These are phyloP conservation scores for Hansenula lynferdii DNA, from an alignment of 1,139 yeast genomes.

Conservation along the genomic window DNA sequence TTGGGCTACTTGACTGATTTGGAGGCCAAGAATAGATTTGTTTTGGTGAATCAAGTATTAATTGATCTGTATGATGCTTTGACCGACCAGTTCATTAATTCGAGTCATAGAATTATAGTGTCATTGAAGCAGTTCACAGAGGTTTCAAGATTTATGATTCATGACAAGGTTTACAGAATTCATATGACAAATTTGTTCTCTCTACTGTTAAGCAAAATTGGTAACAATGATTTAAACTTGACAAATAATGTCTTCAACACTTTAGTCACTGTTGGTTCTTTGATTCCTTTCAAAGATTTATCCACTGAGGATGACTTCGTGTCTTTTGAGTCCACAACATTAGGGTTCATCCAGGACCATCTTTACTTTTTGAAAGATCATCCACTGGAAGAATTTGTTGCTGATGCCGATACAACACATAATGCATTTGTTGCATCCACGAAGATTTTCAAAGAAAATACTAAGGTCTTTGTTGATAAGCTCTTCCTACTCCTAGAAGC, in stretches of 20 bases:
- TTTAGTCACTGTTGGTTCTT: slow-evolving; percentile 66
- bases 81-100: slow-evolving; percentile 66
- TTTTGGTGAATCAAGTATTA: slow-evolving; percentile 60
- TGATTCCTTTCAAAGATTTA: slow-evolving; percentile 64
- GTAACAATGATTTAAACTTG: slow-evolving; percentile 78
- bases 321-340: slow-evolving; percentile 51
- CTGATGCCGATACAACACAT: slow-evolving; percentile 42
- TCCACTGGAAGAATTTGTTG: slow-evolving; percentile 21
- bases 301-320: slow-evolving; percentile 31
- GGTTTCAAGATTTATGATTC: slow-evolving; percentile 63
- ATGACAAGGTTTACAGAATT: slow-evolving; percentile 62
- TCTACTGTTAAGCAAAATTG: slow-evolving; percentile 76
- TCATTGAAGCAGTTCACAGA: slow-evolving; percentile 68
- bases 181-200: slow-evolving; percentile 74
- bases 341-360: slow-evolving; percentile 59
- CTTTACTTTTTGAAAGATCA: slow-evolving; percentile 41
- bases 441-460: slow-evolving; percentile 59
- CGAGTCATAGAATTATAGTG: slow-evolving; percentile 75
- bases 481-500: slow-evolving; percentile 61
- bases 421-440: slow-evolving; percentile 72
- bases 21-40: slow-evolving; percentile 38
- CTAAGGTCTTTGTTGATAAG: slow-evolving; percentile 53
- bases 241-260: slow-evolving; percentile 68
- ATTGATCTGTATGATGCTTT: slow-evolving; percentile 82
- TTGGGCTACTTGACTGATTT: slow-evolving; percentile 63